phyloP scores from a whole-genome alignment of 208 protist genomes.

The Entamoeba invadens region DNA sequence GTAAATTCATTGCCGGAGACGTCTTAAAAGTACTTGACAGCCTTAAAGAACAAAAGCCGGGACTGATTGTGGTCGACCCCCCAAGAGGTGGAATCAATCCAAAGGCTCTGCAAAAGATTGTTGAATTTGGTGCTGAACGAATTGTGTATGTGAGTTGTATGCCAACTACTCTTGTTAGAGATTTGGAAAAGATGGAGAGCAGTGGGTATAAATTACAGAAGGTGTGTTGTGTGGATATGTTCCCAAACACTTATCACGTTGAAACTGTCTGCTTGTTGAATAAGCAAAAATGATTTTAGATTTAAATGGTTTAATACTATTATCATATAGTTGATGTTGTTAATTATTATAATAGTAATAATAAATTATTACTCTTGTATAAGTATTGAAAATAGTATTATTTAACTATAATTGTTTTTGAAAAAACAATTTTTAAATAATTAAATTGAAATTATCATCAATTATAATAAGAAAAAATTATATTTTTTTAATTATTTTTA shows the following conservation, averaged over 20 bases:
- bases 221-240: neutral
- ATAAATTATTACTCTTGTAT: no score
- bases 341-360: no score
- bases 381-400: no score
- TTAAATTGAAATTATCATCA: no score
- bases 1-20: neutral
- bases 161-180: neutral
- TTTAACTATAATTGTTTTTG: no score
- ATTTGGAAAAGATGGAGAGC: neutral
- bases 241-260: neutral
- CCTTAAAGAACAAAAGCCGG: neutral
- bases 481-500: no score
- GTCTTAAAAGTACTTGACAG: neutral
- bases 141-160: neutral
- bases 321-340: no score
- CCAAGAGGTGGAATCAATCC: neutral
- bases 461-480: no score
- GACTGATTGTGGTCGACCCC: neutral
- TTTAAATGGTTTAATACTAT: no score
- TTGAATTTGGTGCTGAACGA: neutral
- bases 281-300: no score
- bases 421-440: no score
- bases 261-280: neutral
- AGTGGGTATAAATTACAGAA: neutral
- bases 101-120: neutral